Conservation (phyloP, 805 yeast species). For the Kluyveromyces lactis region DNA sequence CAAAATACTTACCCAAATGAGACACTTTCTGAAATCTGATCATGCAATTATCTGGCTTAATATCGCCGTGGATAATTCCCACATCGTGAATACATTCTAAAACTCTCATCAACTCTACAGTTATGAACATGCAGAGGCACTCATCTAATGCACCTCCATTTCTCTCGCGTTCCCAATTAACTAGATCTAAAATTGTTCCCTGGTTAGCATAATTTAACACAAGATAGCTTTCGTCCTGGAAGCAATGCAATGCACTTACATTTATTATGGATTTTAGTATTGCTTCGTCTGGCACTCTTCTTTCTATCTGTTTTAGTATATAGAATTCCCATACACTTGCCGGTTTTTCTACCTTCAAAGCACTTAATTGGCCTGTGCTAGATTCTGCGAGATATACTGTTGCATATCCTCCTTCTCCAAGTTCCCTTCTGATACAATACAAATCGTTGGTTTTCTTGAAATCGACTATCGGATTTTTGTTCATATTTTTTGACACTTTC, state of each 20-base stretch:
- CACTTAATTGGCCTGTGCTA: slow-evolving; percentile 45
- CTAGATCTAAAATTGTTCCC: slow-evolving; percentile 67
- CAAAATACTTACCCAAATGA: slow-evolving; percentile 23
- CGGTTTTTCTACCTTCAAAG: slow-evolving; percentile 68
- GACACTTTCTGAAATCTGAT: slow-evolving; percentile 36
- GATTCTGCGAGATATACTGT: slow-evolving; percentile 65
- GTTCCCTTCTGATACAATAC: slow-evolving; percentile 33
- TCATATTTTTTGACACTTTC: slow-evolving; percentile 30
- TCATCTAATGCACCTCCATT: slow-evolving; percentile 44
- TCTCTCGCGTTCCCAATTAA: slow-evolving; percentile 39
- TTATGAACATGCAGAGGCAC: slow-evolving; percentile 48
- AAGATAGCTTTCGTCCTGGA: slow-evolving; percentile 60
- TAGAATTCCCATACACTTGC: slow-evolving; percentile 76
- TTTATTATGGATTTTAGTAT: slow-evolving; percentile 37
- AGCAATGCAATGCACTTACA: slow-evolving; percentile 46
- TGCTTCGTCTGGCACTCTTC: slow-evolving; percentile 25
- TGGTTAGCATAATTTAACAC: slow-evolving; percentile 55
- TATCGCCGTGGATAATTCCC: slow-evolving; percentile 75
- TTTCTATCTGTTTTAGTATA: slow-evolving; percentile 50
- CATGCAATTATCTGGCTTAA: slow-evolving; percentile 85
- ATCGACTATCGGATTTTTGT: slow-evolving; percentile 29
- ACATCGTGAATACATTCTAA: slow-evolving; percentile 54
- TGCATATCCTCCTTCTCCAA: slow-evolving; percentile 81
- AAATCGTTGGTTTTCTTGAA: slow-evolving; percentile 28
- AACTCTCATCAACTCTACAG: slow-evolving; percentile 54